Base-by-base conservation (phyloP, 192 early-diverging fungal species). In the Coemansia aciculifera region DNA sequence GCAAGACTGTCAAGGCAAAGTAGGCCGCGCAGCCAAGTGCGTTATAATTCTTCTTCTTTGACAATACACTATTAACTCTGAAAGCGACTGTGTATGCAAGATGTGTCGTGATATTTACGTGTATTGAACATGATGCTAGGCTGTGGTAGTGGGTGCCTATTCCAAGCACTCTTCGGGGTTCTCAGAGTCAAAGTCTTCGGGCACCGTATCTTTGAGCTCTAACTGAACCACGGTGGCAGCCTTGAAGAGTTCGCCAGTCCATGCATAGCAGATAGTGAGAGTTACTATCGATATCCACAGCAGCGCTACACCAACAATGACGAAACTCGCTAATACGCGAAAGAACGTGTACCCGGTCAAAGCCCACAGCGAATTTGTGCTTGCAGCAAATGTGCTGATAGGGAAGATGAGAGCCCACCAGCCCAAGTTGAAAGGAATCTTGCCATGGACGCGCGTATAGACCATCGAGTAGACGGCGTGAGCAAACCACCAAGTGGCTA, bases 401-500 rank as follows among this genome's bases (percentile, higher is more conserved):
- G 86, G 86, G 69, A 87, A 87, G 21, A 81, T 86, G 3, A 85
- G 73, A 12, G 85, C 85, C 86, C 86, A 87, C 78, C 84, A 87
- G 6, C 86, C 85, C 44, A 86, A 74, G 64, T 85, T 84, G 48
- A 87, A 87, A 1, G 81, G 75, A 10, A 87, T 62, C 1, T 31
- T 40, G 15, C 70, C 68, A 21, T 66, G 68, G 7, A 72, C 42
- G 23, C 71, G 67, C 1, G 74, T 75, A 52, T 64, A 67, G 3
- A 67, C 12, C 8, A 86, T 70, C 0, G 84, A 72, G 59, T 77
- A 74, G 9, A 78, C 60, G 11, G 76, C 85, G 5, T 80, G 73
- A n/a, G 60, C 37, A 24, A 80, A 43, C 79, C 82, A 86, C 85
- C 85, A 86, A 39, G 73, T 48, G 0, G 74, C 84, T 11, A 74